phyloP scores from a whole-genome alignment of 768 basidiomycete genomes.

The Pholiota conissans region DNA sequence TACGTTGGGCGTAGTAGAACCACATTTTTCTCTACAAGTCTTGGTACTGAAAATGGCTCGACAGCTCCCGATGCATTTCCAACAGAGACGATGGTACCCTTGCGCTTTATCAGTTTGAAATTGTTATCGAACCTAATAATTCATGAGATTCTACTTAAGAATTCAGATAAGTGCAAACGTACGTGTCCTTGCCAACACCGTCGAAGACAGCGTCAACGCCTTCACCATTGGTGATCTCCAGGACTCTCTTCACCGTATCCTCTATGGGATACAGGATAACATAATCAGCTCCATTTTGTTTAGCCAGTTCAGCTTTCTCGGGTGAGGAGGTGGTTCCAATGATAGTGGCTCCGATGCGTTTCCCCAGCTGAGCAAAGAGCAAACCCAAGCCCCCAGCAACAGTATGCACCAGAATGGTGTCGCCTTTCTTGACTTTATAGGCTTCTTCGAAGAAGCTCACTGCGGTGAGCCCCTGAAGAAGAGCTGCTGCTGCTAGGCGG shows the following conservation, averaged over 20 bases:
- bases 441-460: constrained; percentile 80
- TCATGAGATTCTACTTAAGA: neutral
- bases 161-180: constrained; percentile 28
- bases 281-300: constrained; percentile 77
- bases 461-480: constrained; percentile 80
- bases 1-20: constrained; percentile 78
- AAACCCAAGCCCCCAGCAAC: constrained; percentile 88
- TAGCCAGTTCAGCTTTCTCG: constrained; percentile 83
- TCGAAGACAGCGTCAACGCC: constrained; percentile 90
- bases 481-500: constrained; percentile 61
- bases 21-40: constrained; percentile 79
- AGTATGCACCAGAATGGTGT: constrained; percentile 84
- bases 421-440: constrained; percentile 78
- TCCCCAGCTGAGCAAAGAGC: constrained; percentile 66
- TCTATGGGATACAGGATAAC: constrained; percentile 82
- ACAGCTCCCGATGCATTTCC: constrained; percentile 93
- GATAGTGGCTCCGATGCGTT: constrained; percentile 77
- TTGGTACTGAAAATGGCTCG: constrained; percentile 71
- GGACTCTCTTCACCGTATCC: constrained; percentile 70
- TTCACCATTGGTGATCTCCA: constrained; percentile 74
- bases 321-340: constrained; percentile 90
- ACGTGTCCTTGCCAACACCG: constrained; percentile 97
- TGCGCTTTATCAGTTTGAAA: constrained; percentile 79
- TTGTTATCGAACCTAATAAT: constrained; percentile 68
- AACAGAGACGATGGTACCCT: constrained; percentile 87